Percentiles rank a stretch among this genome's conserved stretches.
Evolutionary conservation across 108 stramenopile genomes (phyloP).

Genomic region (Chaetoceros tenuissimus): DNA sequence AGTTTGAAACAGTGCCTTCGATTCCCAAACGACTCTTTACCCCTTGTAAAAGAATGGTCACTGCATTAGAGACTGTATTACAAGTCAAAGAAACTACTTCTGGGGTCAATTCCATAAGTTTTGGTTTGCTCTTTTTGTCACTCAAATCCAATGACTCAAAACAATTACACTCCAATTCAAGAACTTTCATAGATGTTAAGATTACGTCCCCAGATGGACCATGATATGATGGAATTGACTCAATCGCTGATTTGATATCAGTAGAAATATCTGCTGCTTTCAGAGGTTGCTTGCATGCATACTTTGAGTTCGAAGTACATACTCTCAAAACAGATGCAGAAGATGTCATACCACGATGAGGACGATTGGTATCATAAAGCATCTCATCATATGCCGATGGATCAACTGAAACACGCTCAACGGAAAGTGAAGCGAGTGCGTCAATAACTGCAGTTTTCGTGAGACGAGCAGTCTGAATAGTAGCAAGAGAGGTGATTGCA

Average conservation of each 20-base stretch:
- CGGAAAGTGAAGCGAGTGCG: constrained; percentile 33
- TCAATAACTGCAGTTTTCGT: constrained; percentile 9
- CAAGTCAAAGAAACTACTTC: neutral
- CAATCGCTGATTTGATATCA: constrained; percentile 3
- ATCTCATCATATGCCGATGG: constrained; percentile 19
- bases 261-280: neutral
- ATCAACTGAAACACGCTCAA: constrained; percentile 15
- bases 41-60: constrained; percentile 6
- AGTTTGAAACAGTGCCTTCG: neutral
- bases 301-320: constrained; percentile 23
- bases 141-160: constrained; percentile 12
- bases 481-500: neutral
- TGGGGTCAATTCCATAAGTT: neutral
- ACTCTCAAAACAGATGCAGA: constrained; percentile 38
- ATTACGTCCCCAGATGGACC: constrained; percentile 37
- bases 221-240: constrained; percentile 36
- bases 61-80: constrained; percentile 1
- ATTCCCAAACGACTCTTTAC: constrained; percentile 4
- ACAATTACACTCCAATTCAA: constrained; percentile 53
- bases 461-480: neutral
- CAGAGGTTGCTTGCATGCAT: constrained; percentile 2
- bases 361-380: constrained; percentile 37
- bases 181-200: constrained; percentile 21
- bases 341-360: constrained; percentile 39
- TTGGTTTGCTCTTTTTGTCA: neutral